A percentile compares a stretch with the other conserved stretches of the same genome.
These are phyloP conservation scores for Bromus sterilis DNA, from an alignment of 176 grass and related monocot genomes.

Conservation along the genomic window DNA sequence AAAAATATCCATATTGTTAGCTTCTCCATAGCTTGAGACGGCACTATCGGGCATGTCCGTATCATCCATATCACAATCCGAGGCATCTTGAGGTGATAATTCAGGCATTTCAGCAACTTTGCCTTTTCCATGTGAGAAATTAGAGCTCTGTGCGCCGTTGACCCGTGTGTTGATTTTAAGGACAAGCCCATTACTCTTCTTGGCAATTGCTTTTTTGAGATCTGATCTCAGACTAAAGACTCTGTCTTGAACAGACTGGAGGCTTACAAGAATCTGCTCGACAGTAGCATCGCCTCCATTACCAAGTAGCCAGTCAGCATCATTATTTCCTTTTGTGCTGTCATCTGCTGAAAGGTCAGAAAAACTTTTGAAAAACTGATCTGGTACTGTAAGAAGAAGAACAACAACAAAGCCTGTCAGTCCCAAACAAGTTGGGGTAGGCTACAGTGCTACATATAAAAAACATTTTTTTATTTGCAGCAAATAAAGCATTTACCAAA, in stretches of 20 bases:
- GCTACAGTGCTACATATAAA: neutral
- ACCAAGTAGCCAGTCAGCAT: slow-evolving; percentile 75
- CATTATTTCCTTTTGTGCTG: slow-evolving; percentile 57
- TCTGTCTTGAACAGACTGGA: slow-evolving; percentile 62
- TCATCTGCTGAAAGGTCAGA: slow-evolving; percentile 53
- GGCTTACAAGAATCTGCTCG: slow-evolving; percentile 74
- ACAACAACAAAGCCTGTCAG: no score
- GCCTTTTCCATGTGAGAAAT: slow-evolving; percentile 54
- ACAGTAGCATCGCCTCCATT: slow-evolving; percentile 48
- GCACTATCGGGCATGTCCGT: slow-evolving; percentile 66
- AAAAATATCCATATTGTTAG: slow-evolving; percentile 75
- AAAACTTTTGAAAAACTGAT: slow-evolving; percentile 6
- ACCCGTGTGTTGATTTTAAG: slow-evolving; percentile 27
- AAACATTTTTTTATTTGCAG: neutral
- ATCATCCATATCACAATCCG: slow-evolving; percentile 70
- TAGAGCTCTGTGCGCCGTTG: slow-evolving; percentile 51
- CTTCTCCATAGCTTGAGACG: slow-evolving; percentile 83
- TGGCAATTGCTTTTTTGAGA: slow-evolving; percentile 46
- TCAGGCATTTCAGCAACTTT: slow-evolving; percentile 24
- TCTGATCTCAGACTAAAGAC: slow-evolving; percentile 51
- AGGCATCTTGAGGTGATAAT: slow-evolving; percentile 32
- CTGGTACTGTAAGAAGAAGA: no score
- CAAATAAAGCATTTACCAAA: neutral
- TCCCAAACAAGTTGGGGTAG: no score
- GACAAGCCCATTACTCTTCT: slow-evolving; percentile 38